Percentiles rank a stretch among this genome's conserved stretches.
These are phyloP conservation scores for Bruguiera hainesii DNA, from an alignment of 441 rosid species.

Conservation along the genomic window DNA sequence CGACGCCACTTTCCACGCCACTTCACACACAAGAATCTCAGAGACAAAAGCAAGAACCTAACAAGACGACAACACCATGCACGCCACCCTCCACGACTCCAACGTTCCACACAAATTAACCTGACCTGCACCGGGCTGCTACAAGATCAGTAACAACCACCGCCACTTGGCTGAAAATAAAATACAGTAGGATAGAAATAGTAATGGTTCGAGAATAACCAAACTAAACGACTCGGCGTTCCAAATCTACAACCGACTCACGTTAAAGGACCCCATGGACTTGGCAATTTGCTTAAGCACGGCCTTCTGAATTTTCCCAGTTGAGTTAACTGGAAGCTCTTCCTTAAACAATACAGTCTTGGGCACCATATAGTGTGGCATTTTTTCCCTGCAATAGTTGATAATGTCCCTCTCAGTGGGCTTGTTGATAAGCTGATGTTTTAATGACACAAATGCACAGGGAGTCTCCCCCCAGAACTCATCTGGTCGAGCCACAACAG, in stretches of 20 bases:
- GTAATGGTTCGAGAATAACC: no score
- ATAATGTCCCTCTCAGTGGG: slow-evolving; percentile 52
- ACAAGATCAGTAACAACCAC: no score
- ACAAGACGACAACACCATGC: no score
- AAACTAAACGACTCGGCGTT: no score
- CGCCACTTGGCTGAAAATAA: no score
- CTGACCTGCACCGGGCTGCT: no score
- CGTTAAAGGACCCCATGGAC: slow-evolving; percentile 39
- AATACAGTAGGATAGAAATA: no score
- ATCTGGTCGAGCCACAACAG: slow-evolving; percentile 78
- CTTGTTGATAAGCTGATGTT: slow-evolving; percentile 17
- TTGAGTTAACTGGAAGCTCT: slow-evolving; percentile 79
- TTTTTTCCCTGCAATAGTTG: slow-evolving; percentile 48
- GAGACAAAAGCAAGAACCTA: no score
- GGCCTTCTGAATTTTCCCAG: slow-evolving; percentile 69
- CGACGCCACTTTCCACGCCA: no score
- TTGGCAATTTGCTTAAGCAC: slow-evolving; percentile 57
- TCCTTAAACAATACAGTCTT: slow-evolving; percentile 61
- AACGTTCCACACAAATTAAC: no score
- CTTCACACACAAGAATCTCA: no score
- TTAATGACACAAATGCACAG: slow-evolving; percentile 68
- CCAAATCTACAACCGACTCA: slow-evolving; percentile 44
- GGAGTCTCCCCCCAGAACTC: slow-evolving; percentile 82
- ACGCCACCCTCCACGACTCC: no score
- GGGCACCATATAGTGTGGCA: slow-evolving; percentile 72